Base-by-base conservation (phyloP, 192 early-diverging fungal genomes). In the Dissophora ornata region DNA sequence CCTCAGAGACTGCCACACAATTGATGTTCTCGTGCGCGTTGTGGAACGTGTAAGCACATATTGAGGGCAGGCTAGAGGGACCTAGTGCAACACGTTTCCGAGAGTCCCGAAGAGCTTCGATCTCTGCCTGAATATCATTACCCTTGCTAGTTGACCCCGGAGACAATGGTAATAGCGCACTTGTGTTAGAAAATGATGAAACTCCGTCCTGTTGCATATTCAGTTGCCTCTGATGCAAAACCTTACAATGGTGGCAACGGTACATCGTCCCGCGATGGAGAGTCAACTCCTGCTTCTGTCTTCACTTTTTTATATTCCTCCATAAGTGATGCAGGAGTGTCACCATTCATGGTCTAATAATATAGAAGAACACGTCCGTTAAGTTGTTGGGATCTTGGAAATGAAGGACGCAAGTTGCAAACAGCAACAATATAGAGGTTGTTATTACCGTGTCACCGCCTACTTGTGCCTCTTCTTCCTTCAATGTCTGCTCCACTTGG, bases 41-140 rank as follows among this genome's bases (percentile, higher is more conserved):
- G 79, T 97, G 95, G 69, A 98, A 92, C 28, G 96, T 99, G 79
- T 94, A 98, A 67, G 90, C 94, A 81, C 95, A 96, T 30, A 98
- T 87, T 19, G 94, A 96, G 15, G 96, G 94, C 25, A 95, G 80
- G 12, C 90, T 86, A 5, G 88, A 81, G 2, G 81, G 77, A 7
- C 85, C 82, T n/a, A 96, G 62, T 9, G 83, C 75, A 19, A 94
- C 84, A 40, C 92, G 88, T 45, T 95, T 93, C 60, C 89, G 82
- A 10, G 91, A 64, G 40, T 98, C 93, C 53, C 90, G 88, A 33
- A 97, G 78, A 25, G 75, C 81, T 28, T 92, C 88, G n/a, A 97
- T 82, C 66, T 95, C 89, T 52, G 89, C 83, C 42, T 85, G 87
- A 24, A 97, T 81, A 69, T 98, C 96, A 40, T 83, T 81, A 18